Evolutionary conservation across 345 rosid species (phyloP).

Genomic region (Pistacia vera): DNA sequence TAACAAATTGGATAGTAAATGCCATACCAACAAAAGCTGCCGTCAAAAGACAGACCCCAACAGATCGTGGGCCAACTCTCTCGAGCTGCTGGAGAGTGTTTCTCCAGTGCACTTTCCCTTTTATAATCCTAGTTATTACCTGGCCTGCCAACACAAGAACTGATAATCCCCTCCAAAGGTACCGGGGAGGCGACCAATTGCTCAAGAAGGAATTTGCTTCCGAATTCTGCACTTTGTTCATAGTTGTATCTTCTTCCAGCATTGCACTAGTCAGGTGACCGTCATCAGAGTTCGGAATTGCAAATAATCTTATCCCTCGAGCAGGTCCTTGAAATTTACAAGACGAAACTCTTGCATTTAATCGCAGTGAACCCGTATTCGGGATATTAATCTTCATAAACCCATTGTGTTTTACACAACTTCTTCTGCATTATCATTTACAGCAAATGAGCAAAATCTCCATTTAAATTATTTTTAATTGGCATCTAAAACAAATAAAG

Average conservation of each 20-base stretch:
- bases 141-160: conserved; percentile 71
- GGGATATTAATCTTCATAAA: conserved; percentile 17
- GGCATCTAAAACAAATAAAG: background rate
- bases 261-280: conserved; percentile 41
- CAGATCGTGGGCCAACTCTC: conserved; percentile 81
- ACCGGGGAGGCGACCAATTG: conserved; percentile 70
- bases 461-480: conserved; percentile 4
- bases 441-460: background rate
- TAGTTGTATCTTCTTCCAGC: conserved; percentile 31
- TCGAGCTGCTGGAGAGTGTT: conserved; percentile 82
- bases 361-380: conserved; percentile 26
- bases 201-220: conserved; percentile 44
- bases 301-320: conserved; percentile 40
- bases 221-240: conserved; percentile 21
- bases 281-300: conserved; percentile 43
- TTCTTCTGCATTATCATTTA: conserved; percentile 35
- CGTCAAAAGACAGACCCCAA: conserved; percentile 83
- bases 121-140: conserved; percentile 54
- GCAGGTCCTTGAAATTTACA: conserved; percentile 5
- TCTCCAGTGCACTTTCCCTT: conserved; percentile 73
- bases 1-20: conserved; percentile 82
- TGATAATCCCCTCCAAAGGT: conserved; percentile 77
- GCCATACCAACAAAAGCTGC: conserved; percentile 91
- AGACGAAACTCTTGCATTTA: conserved; percentile 15
- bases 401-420: conserved; percentile 27